Percentiles rank a stretch among this genome's conserved stretches.
Conservation (phyloP, 768 basidiomycete genomes). For the Rhodotorula kratochvilovae region DNA sequence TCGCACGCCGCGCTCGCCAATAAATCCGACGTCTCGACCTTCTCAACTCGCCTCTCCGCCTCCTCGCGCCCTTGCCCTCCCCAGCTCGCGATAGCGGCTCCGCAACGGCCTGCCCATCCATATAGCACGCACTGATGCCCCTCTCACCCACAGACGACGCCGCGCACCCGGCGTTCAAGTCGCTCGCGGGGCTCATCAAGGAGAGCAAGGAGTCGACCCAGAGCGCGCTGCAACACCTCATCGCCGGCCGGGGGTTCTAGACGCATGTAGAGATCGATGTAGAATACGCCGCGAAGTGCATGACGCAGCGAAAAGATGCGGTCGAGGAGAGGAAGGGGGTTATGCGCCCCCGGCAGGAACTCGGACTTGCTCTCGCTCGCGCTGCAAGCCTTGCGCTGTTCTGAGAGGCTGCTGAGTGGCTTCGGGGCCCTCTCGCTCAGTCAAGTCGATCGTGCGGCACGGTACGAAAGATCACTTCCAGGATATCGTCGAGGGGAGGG, state of each 20-base stretch:
- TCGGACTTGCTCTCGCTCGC: too few relatives aligned
- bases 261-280: neutral
- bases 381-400: too few relatives aligned
- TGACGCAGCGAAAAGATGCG: too few relatives aligned
- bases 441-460: too few relatives aligned
- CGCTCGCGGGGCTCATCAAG: conserved; percentile 67
- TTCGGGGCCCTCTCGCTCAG: too few relatives aligned
- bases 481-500: too few relatives aligned
- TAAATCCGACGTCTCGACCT: conserved; percentile 11
- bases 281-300: neutral
- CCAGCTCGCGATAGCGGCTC: neutral
- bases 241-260: conserved; percentile 21
- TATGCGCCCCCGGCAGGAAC: too few relatives aligned
- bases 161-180: conserved; percentile 61
- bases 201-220: conserved; percentile 65
- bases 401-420: too few relatives aligned
- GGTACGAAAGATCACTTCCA: too few relatives aligned
- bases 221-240: conserved; percentile 14
- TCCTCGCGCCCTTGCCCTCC: neutral
- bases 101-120: too few relatives aligned
- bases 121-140: too few relatives aligned
- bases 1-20: conserved; percentile 25
- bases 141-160: conserved; percentile 64
- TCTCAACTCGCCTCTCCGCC: neutral
- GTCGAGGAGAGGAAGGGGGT: too few relatives aligned